Base-by-base conservation (phyloP, 345 rosid genomes). In the Citrus inodora region DNA sequence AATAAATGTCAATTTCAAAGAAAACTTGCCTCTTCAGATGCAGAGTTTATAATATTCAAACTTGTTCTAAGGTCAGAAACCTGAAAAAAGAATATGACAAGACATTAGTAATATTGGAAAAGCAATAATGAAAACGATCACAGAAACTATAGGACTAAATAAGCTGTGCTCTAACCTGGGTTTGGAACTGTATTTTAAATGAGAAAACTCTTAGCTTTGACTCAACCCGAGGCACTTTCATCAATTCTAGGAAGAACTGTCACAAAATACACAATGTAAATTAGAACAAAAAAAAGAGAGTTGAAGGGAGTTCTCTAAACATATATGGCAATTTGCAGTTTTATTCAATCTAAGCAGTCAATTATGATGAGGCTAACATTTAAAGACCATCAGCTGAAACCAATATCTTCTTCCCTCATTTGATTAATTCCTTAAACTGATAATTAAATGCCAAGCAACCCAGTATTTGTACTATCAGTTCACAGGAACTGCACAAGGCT, bases 151-250 rank as follows among this genome's bases (percentile, higher is more conserved):
- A 74, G 48, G 35, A 62, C 27, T 24, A 62, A 58, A 68, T 30
- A 64, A 61, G 46, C 61, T 75, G 63, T 64, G 79, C 82, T 80
- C 89, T 69, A 76, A 90, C 95, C 93, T 93, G 98, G 66, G 89
- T 75, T 78, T 78, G 83, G 73, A 93, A 93, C 78, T 91, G 94
- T 40, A 89, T 82, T 85, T 91, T 93, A 86, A 83, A 93, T 13
- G 92, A 90, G 85, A 90, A 90, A 78, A 93, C 96, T 80, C 96
- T 88, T 71, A 93, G 85, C 89, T 93, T 93, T 66, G 91, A 88
- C 86, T 93, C 94, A 16, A 89, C 89, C 53, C 98, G 90, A 62
- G 94, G 98, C 80, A 88, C 94, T 84, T 93, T 91, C 87, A 91
- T 89, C 86, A 91, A 74, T 83, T 93, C 94, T 64, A 91, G 67